A percentile compares a stretch with the other conserved stretches of the same genome.
These are phyloP conservation scores for Penicillium sp. DNA, from an alignment of 2,329 filamentous ascomycete genomes.

Conservation along the genomic window DNA sequence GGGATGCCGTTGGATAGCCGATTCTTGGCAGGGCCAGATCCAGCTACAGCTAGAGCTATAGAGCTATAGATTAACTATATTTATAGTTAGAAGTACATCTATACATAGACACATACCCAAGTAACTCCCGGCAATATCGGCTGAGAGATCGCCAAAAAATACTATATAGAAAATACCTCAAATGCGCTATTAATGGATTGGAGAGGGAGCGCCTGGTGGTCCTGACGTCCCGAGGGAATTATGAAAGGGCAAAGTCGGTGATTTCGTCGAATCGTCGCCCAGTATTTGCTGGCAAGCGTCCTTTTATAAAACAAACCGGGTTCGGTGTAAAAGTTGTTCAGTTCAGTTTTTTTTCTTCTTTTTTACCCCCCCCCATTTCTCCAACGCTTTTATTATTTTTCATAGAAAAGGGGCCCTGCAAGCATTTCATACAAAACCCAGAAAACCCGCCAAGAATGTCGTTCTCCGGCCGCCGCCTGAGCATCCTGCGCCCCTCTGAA, in stretches of 20 bases:
- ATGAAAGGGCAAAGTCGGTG: constrained; percentile 16
- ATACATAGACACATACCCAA: background rate
- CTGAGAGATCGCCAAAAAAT: background rate
- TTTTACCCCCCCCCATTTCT: no score
- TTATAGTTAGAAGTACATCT: background rate
- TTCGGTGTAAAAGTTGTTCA: background rate
- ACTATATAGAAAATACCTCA: background rate
- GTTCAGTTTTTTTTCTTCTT: background rate
- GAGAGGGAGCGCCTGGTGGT: background rate
- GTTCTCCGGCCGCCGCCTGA: constrained; percentile 48
- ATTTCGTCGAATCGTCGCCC: constrained; percentile 25
- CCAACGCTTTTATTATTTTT: background rate
- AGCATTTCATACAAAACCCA: background rate
- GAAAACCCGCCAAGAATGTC: constrained; percentile 38
- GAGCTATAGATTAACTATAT: background rate
- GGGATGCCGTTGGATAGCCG: constrained; percentile 12
- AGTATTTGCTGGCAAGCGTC: constrained; percentile 8
- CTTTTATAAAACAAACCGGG: background rate
- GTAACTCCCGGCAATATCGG: background rate
- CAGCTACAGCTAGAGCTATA: background rate
- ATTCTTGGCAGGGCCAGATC: constrained; percentile 12
- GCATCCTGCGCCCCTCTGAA: constrained; percentile 40
- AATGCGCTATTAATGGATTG: background rate
- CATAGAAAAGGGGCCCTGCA: background rate
- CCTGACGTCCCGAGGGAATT: background rate